Evolutionary conservation across 2,329 filamentous ascomycete genomes (phyloP).

Genomic region (Paraphaeosphaeria minitans): DNA sequence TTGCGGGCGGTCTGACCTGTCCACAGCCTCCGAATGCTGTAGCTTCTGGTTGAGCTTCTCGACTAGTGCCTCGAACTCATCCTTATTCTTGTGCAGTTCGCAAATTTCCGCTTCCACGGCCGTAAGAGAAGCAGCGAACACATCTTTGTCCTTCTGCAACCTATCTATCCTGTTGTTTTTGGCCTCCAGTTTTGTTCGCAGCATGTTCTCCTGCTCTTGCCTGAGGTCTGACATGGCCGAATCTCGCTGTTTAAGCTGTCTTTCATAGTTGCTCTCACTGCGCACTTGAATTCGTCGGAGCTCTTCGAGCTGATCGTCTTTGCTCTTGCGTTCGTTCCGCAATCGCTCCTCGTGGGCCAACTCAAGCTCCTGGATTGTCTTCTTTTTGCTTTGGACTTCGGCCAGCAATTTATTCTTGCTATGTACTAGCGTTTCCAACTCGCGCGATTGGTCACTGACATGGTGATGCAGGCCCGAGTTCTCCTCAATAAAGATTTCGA

Average conservation of each 20-base stretch:
- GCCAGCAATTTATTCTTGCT: conserved; percentile 28
- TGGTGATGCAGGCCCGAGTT: conserved; percentile 36
- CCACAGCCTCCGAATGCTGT: conserved; percentile 24
- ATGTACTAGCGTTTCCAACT: conserved; percentile 30
- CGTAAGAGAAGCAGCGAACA: conserved; percentile 30
- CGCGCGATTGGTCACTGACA: conserved; percentile 30
- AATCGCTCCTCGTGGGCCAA: conserved; percentile 28
- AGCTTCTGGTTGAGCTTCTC: conserved; percentile 38
- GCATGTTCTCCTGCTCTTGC: conserved; percentile 14
- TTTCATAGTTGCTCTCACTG: conserved; percentile 8
- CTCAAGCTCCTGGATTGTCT: conserved; percentile 31
- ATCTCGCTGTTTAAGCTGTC: conserved; percentile 20
- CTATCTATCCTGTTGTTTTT: conserved; percentile 37
- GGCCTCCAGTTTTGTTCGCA: conserved; percentile 27
- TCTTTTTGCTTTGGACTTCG: conserved; percentile 35
- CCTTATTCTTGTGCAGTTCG: conserved; percentile 37
- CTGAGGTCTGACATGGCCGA: conserved; percentile 18
- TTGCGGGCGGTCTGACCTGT: conserved; percentile 20
- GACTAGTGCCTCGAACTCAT: conserved; percentile 37
- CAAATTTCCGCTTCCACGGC: conserved; percentile 38
- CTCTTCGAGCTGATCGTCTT: conserved; percentile 19
- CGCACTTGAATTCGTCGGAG: conserved; percentile 10
- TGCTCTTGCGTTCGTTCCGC: conserved; percentile 27
- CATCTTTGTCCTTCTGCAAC: conserved; percentile 29
- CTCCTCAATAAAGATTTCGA: conserved; percentile 34